Evolutionary conservation across 73 alveolate species (phyloP), one percentile per base, ranked within the genome.

Genomic region (Paramecium tetraurelia): DNA sequence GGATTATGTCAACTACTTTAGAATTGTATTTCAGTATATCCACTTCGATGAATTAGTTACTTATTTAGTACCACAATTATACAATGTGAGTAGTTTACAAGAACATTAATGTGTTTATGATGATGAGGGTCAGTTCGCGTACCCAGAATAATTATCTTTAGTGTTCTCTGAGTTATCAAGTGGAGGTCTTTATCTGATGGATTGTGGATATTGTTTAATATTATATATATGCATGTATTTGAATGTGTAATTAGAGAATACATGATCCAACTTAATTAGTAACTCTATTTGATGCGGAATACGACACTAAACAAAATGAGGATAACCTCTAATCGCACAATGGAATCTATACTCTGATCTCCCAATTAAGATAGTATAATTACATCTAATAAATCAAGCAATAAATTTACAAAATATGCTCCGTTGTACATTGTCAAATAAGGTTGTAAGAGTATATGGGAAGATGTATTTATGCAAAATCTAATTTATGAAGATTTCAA

Each of bases 111-210:
- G 59, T n/a, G 27, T 48, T 48, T 48, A 48, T 53, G 69, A 53
- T 53, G 31, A 70, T 44, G 8, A 18, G 2, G 69, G 69, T 53
- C 21, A 53, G 7, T 53, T 53, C 21, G 31, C n/a, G 2, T 89
- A 41, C 22, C 94, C 94, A 20, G 7, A 21, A 43, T 48, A 69
- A 41, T 31, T 83, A 3, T 40, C 94, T 27, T 24, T 89, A 10
- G 53, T 46, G 1, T 43, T 41, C 0, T 48, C n/a, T 6, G 84
- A 83, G 31, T 41, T 83, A 18, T 18, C 12, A 46, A 70, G 46
- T 58, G 75, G 75, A 43, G 90, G 92, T 16, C 53, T 89, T 9
- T 89, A 71, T 72, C 20, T 89, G 24, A 71, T 89, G 92, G 94
- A 89, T 71, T 20, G 68, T 69, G 94, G 94, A 10, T 7, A 63